Conservation (phyloP, 164 flowering plant species). For the Platanus orientalis region DNA sequence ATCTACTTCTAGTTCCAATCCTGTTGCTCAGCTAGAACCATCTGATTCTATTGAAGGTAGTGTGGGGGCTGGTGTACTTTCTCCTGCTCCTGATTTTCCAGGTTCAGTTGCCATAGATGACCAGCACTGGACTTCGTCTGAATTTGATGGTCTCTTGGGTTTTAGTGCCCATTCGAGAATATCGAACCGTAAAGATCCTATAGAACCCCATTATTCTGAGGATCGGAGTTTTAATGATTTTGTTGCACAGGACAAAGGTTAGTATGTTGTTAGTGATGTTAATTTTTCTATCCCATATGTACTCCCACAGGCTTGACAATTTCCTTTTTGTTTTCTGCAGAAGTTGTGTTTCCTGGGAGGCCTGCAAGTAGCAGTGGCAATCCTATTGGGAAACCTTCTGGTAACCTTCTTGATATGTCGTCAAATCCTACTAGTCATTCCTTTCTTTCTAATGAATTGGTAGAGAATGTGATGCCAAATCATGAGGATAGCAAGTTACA, state of each 20-base stretch:
- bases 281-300: neutral
- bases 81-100: constrained; percentile 19
- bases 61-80: constrained; percentile 23
- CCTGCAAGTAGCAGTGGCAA: constrained; percentile 43
- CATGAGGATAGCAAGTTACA: constrained; percentile 51
- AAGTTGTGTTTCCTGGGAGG: constrained; percentile 55
- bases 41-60: constrained; percentile 30
- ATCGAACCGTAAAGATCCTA: constrained; percentile 28
- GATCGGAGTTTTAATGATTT: constrained; percentile 40
- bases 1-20: constrained; percentile 12
- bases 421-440: constrained; percentile 21
- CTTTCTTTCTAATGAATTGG: constrained; percentile 28
- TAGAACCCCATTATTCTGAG: constrained; percentile 31
- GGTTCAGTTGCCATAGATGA: constrained; percentile 22
- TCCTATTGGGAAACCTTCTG: constrained; percentile 26
- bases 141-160: constrained; percentile 26
- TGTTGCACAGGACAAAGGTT: constrained; percentile 63
- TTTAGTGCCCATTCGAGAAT: constrained; percentile 25
- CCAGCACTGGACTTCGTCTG: constrained; percentile 25
- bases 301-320: neutral
- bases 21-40: constrained; percentile 21
- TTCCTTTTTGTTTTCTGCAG: constrained; percentile 31
- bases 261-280: constrained; percentile 8
- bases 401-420: constrained; percentile 26
- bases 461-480: constrained; percentile 24